These are phyloP conservation scores for Fraxinus baroniana DNA, from an alignment of 305 asterid species.

Conservation along the genomic window DNA sequence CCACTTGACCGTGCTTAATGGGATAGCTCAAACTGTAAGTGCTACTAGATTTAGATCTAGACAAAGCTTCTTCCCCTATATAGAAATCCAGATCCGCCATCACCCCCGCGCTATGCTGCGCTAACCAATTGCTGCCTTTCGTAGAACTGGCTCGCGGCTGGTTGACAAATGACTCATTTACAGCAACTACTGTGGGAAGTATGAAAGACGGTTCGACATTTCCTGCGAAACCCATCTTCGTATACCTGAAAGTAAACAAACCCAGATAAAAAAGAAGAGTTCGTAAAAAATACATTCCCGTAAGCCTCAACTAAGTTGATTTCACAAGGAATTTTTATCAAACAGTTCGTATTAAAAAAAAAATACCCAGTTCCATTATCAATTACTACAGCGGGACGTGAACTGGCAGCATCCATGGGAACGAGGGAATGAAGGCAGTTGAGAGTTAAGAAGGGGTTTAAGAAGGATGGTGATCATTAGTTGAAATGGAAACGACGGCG, in stretches of 20 bases:
- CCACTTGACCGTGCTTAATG: slow-evolving; percentile 87
- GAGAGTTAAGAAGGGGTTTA: slow-evolving; percentile 43
- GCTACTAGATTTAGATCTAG: slow-evolving; percentile 69
- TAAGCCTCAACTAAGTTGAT: background rate
- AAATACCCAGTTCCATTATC: slow-evolving; percentile 91
- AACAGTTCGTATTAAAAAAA: slow-evolving; percentile 3
- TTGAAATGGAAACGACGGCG: slow-evolving; percentile 37
- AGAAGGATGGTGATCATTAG: slow-evolving; percentile 45
- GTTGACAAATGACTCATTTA: slow-evolving; percentile 69
- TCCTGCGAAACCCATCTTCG: slow-evolving; percentile 94
- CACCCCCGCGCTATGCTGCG: slow-evolving; percentile 90
- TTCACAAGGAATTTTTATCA: slow-evolving; percentile 25
- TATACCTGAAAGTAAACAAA: slow-evolving; percentile 44
- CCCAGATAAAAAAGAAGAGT: no score
- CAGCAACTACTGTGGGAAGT: slow-evolving; percentile 77
- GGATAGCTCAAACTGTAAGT: slow-evolving; percentile 68
- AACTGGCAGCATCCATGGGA: slow-evolving; percentile 70
- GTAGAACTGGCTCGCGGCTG: slow-evolving; percentile 55
- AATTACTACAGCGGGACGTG: slow-evolving; percentile 87
- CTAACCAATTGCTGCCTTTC: slow-evolving; percentile 68
- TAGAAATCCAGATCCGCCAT: slow-evolving; percentile 94
- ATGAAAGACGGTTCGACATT: slow-evolving; percentile 86
- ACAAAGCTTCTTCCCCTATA: slow-evolving; percentile 80
- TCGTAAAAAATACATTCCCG: no score
- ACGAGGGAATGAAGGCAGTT: slow-evolving; percentile 23